Percentiles rank a stretch among this genome's conserved stretches.
Evolutionary conservation across 148 eudicot genomes (phyloP).

Genomic region (Camellia japonica): DNA sequence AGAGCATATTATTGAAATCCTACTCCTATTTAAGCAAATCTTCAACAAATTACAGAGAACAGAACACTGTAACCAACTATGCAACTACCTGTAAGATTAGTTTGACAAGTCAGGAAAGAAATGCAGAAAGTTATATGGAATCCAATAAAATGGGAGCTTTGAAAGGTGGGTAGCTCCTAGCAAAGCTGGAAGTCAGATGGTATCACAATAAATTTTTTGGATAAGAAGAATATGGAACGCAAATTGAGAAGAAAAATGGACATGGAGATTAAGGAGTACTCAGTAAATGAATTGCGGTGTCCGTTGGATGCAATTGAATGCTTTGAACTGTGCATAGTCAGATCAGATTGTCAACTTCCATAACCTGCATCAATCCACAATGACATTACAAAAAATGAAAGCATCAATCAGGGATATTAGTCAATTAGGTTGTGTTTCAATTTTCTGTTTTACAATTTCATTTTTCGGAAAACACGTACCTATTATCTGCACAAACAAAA

Average conservation of each 20-base stretch:
- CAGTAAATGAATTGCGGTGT: no score
- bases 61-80: neutral
- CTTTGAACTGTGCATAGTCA: neutral
- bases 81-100: neutral
- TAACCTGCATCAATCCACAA: neutral
- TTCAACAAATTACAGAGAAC: neutral
- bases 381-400: no score
- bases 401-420: constrained; percentile 1
- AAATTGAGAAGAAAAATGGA: neutral
- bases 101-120: neutral
- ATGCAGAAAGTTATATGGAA: neutral
- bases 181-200: neutral
- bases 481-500: neutral
- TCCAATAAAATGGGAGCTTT: neutral
- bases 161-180: constrained; percentile 15
- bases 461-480: no score
- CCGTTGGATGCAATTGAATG: neutral
- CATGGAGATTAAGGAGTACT: neutral
- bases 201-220: neutral
- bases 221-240: neutral
- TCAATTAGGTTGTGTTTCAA: no score
- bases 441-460: no score
- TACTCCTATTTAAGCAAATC: no score
- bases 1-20: no score
- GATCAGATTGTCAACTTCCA: neutral